phyloP scores from a whole-genome alignment of 2,329 filamentous ascomycete genomes.

The Alternaria angustiovoidea region DNA sequence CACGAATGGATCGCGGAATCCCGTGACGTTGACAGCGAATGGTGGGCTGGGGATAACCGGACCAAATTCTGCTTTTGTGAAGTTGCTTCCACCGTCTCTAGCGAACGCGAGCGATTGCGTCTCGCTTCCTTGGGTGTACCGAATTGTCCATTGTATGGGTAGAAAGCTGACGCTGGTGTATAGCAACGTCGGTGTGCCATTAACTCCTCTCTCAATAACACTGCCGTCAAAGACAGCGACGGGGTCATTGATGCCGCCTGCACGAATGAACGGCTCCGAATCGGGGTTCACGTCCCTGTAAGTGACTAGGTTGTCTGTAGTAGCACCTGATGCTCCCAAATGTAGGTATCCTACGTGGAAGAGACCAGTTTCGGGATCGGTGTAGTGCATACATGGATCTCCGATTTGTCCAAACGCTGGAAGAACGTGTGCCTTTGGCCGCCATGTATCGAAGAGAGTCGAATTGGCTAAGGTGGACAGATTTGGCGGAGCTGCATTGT shows the following conservation, averaged over 20 bases:
- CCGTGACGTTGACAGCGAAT: conserved; percentile 54
- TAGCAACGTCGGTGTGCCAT: conserved; percentile 55
- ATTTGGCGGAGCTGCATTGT: conserved; percentile 29
- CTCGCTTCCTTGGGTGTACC: conserved; percentile 57
- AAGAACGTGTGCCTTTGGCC: conserved; percentile 53
- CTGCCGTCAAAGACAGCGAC: conserved; percentile 58
- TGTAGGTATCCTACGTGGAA: conserved; percentile 58
- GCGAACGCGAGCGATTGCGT: conserved; percentile 57
- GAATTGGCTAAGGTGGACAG: conserved; percentile 27
- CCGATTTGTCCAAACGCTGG: conserved; percentile 53
- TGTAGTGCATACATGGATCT: conserved; percentile 58
- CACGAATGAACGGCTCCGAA: conserved; percentile 38
- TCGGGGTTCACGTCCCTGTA: conserved; percentile 50
- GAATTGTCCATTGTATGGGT: conserved; percentile 58
- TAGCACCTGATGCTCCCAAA: conserved; percentile 39
- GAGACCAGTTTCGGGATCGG: conserved; percentile 54
- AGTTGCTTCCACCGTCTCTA: conserved; percentile 51
- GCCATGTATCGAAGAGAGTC: conserved; percentile 32
- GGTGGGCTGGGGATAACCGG: conserved; percentile 53
- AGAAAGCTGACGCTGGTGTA: conserved; percentile 57
- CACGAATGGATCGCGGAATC: conserved; percentile 55
- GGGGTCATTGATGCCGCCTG: conserved; percentile 55
- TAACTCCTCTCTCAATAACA: conserved; percentile 55
- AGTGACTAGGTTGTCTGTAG: conserved; percentile 55
- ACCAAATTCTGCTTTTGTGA: conserved; percentile 50